Base-by-base conservation (phyloP, 73 alveolate species). In the Paramecium pentaurelia region DNA sequence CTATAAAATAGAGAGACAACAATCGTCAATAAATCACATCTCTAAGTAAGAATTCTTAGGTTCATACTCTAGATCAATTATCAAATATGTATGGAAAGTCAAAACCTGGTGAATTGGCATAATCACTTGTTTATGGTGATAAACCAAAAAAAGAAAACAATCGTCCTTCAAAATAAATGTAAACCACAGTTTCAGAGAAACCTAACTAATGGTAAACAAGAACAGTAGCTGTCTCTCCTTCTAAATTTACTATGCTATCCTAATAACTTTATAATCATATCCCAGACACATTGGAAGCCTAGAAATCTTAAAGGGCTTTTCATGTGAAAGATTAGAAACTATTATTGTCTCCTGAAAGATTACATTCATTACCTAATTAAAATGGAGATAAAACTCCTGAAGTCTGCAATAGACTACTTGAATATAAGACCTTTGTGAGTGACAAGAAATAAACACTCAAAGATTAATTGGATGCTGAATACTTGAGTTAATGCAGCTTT, bases 101-200 rank as follows among this genome's bases (percentile, higher is more conserved):
- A 22, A 80, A 80, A 16, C 91, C 91, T 8, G 44, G 77, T 45
- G 91, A 80, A 38, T 32, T 80, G 44, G 91, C 91, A 8, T 44
- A 80, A 80, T 80, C 91, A 20, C 58, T 80, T 20, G 91, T 80
- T 32, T 80, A 45, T 80, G 91, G 91, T 27, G 91, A 80, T 47
- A 80, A 80, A 49, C 71, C 75, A 2, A 80, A 80, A 80, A 80
- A 80, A 49, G 91, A 80, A 44, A 80, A 80, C 91, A 73, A 36
- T 14, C 91, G 91, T 80, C 38, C 34, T 6, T 37, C 91, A 22
- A 75, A 75, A 40, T 22, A 75, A 30, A 75, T 37, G 70, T 54
- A 54, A 54, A 54, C 70, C 5, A n/a, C 70, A 0, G 70, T 54
- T 16, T 75, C 60, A 3, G 60, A 22, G 42, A 37, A 75, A 80